Base-by-base conservation (phyloP, 306 rosid species). In the Gastrolobium bilobum region DNA sequence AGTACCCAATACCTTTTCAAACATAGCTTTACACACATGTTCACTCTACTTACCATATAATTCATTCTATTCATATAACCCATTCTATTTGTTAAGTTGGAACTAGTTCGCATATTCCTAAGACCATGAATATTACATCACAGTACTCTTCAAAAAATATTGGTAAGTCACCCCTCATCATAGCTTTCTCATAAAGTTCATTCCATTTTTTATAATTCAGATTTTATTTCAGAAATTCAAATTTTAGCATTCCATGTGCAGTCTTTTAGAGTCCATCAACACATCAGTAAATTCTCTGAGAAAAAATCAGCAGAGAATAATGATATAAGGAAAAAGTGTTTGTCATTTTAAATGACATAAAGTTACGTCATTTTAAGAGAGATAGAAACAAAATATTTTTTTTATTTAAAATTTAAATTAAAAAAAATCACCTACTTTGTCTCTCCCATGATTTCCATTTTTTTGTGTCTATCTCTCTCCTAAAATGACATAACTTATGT, bases 211-310 rank as follows among this genome's bases (percentile, higher is more conserved):
- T 46, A 40, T 30, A 62, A 34, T 31, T 78, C 35, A 30, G 40
- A 43, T 40, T 77, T 66, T 31, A 33, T 57, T 26, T 38, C 15
- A 56, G 20, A 40, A 66, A 10, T 34, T 54, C 59, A 71, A 62
- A 71, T 52, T 79, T 77, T 42, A 60, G 51, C 51, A 39, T 57
- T 60, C 35, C 50, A 6, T 61, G 37, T 14, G 37, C n/a, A 33
- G n/a, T 53, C 48, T 71, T 63, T 51, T 7, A 47, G 56, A 44
- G 6, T 57, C 50, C 51, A 68, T 46, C 70, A 78, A 54, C 57
- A 44, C 29, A 68, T 11, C 51, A 46, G 47, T 14, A 68, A 56
- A 68, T 34, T 43, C 39, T 44, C 33, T 26, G 7, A 44, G 14
- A 53, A 77, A 44, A 15, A 33, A 10, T 26, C 2, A 53, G 0